A percentile compares a stretch with the other conserved stretches of the same genome.
Conservation (phyloP, 2,329 filamentous ascomycete genomes). For the Curvularia sp. region DNA sequence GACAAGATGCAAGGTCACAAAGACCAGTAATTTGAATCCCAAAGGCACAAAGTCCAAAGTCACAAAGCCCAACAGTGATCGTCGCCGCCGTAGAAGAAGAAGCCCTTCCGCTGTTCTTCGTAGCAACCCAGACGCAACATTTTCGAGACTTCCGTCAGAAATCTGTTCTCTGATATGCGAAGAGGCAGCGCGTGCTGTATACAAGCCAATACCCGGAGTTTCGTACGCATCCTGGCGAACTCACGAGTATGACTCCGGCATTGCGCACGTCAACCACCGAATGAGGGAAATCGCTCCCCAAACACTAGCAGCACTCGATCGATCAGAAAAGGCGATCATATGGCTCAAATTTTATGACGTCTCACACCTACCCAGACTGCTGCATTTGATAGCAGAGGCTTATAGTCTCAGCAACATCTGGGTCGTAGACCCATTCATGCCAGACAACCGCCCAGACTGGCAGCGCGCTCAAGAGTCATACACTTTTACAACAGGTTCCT, state of each 20-base stretch:
- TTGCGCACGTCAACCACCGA: neutral
- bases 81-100: no score
- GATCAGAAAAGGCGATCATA: neutral
- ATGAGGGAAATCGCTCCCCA: neutral
- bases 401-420: neutral
- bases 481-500: neutral
- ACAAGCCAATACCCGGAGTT: neutral
- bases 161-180: neutral
- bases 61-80: no score
- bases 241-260: neutral
- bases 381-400: neutral
- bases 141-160: neutral
- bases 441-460: neutral
- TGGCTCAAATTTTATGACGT: neutral
- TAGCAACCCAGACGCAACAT: neutral
- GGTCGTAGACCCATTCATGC: no score
- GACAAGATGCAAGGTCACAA: no score
- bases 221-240: neutral
- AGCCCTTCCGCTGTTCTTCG: no score
- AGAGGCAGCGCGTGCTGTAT: neutral
- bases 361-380: neutral
- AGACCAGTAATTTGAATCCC: no score
- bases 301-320: neutral
- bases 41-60: no score
- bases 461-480: neutral